Evolutionary conservation across 2,329 filamentous ascomycete species (phyloP), one percentile per base, ranked within the genome.

Genomic region (Pseudofabraea citricarpa): DNA sequence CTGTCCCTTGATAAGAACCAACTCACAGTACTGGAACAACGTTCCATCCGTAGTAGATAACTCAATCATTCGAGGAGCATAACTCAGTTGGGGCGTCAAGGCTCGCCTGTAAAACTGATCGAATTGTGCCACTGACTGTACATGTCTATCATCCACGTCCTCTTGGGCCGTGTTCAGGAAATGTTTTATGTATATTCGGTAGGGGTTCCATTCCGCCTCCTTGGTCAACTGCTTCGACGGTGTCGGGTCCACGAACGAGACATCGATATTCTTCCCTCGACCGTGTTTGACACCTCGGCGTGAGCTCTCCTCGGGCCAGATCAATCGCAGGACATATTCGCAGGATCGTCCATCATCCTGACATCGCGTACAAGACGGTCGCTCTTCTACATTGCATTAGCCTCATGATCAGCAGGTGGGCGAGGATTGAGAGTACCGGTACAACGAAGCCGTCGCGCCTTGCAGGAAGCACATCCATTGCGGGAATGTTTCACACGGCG

Each of bases 11-110:
- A n/a, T n/a, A 15, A 19, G 22, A n/a, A 27, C 5, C 4, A n/a
- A 44, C 45, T 37, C 26, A 48, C 45, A 48, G 41, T 48, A 44
- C 16, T 45, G 46, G 24, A 45, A 40, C 20, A 48, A 22, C 15
- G 36, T n/a, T 37, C 46, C 40, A 43, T 48, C 46, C n/a, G 31
- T 31, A 36, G 6, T 36, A 26, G 40, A 40, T 13, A 47, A 23
- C 9, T 41, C 45, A 16, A 46, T 8, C 22, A 35, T 33, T 13
- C 15, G 23, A n/a, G 44, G 39, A 5, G 24, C 19, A 18, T 12
- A 41, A 31, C 16, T 23, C 13, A 39, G 16, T 13, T 20, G 18
- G n/a, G 37, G 23, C 13, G 9, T 31, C 27, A 4, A 10, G 16
- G 27, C 27, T 10, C 27, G 27, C 22, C 12, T 41, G 16, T 24